phyloP scores from a whole-genome alignment of 345 rosid genomes.

The Sonneratia alba region DNA sequence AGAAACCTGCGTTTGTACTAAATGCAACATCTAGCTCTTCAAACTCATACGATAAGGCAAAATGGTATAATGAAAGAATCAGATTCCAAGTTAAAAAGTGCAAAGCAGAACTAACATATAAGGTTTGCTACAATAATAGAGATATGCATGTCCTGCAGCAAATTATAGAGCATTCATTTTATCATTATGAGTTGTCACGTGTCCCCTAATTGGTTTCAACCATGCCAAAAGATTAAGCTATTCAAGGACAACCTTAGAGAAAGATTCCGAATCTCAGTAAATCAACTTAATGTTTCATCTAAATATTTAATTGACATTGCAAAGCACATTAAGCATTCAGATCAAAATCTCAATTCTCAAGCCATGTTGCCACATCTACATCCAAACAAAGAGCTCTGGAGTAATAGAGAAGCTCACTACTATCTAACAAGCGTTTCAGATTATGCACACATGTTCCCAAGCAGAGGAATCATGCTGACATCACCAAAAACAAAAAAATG shows the following conservation, averaged over 20 bases:
- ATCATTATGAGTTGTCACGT: too few relatives aligned
- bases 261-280: background rate
- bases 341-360: background rate
- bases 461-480: background rate
- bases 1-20: background rate
- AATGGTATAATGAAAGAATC: background rate
- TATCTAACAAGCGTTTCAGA: background rate
- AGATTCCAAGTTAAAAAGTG: background rate
- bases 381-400: background rate
- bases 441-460: background rate
- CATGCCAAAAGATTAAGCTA: background rate
- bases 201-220: background rate
- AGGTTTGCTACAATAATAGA: too few relatives aligned
- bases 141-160: too few relatives aligned
- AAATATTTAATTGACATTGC: background rate
- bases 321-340: background rate
- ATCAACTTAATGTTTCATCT: background rate
- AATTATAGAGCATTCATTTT: too few relatives aligned
- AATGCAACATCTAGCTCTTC: background rate
- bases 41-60: background rate
- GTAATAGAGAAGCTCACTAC: background rate
- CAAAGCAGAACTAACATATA: background rate
- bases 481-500: background rate
- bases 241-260: background rate
- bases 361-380: background rate